Percentiles rank a stretch among this genome's conserved stretches.
Evolutionary conservation across 2,329 filamentous ascomycete genomes (phyloP).

Genomic region (Penicillium sp.): DNA sequence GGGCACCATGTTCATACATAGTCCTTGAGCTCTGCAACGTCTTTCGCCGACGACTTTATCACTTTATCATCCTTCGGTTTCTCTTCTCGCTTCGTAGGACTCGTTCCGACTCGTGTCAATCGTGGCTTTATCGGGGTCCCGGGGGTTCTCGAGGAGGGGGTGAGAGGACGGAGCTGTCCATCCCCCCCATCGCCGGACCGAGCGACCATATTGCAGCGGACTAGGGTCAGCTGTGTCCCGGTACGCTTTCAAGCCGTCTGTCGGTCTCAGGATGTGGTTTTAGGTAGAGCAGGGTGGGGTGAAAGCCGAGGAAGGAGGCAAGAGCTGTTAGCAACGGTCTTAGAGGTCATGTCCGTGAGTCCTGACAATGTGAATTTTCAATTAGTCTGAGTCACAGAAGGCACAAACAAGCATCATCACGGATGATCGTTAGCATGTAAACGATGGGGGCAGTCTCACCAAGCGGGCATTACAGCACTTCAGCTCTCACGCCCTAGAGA

Average conservation of each 20-base stretch:
- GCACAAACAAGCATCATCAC: slow-evolving; percentile 11
- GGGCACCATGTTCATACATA: slow-evolving; percentile 40
- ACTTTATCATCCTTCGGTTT: slow-evolving; percentile 42
- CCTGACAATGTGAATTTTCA: slow-evolving; percentile 18
- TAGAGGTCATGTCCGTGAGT: slow-evolving; percentile 35
- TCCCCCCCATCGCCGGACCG: slow-evolving; percentile 40
- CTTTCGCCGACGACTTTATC: slow-evolving; percentile 51
- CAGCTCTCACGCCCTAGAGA: slow-evolving; percentile 26
- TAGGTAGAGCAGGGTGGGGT: slow-evolving; percentile 23
- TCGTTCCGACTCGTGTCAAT: slow-evolving; percentile 39
- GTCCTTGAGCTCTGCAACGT: slow-evolving; percentile 52
- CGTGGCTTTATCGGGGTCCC: slow-evolving; percentile 41
- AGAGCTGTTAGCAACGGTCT: slow-evolving; percentile 33
- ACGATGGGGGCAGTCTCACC: slow-evolving; percentile 21
- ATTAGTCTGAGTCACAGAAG: slow-evolving; percentile 8
- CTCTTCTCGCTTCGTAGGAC: slow-evolving; percentile 51
- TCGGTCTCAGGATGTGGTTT: slow-evolving; percentile 24
- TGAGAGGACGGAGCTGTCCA: slow-evolving; percentile 33
- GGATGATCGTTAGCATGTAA: slow-evolving; percentile 15
- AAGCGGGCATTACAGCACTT: slow-evolving; percentile 29
- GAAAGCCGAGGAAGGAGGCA: slow-evolving; percentile 30
- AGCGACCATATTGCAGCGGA: slow-evolving; percentile 38
- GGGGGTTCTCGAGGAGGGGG: slow-evolving; percentile 36
- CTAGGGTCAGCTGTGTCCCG: neutral
- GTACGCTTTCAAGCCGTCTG: slow-evolving; percentile 14